Base-by-base conservation (phyloP, 441 rosid genomes). In the Manihot esculenta region DNA sequence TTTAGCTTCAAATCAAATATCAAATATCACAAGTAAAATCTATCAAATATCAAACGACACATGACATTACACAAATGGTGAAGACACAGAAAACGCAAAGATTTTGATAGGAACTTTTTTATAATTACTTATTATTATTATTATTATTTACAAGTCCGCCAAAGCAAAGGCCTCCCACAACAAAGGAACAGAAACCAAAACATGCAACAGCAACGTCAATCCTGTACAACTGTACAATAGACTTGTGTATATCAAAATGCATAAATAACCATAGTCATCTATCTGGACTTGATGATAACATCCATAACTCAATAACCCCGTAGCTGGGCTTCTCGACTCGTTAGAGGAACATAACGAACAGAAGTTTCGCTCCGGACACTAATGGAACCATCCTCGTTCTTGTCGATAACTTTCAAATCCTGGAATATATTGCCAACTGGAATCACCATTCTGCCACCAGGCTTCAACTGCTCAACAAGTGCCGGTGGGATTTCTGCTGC, bases 391-490 rank as follows among this genome's bases (percentile, higher is more conserved):
- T 90, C 94, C 66, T 78, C 70, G 33, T 74, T 79, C 81, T 94
- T 94, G 47, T 87, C 92, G n/a, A 92, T 79, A 7, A 94, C 92
- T 78, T 88, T 80, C 79, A 92, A 68, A 66, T 89, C 97, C 77
- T 92, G 97, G 66, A 85, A 88, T 48, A 89, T 72, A 56, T 88
- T 84, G 35, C 97, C 97, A 13, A 92, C 99, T 0, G 98, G 99
- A 62, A 94, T 94, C 74, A 94, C 98, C 89, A 94, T 83, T 73
- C 96, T 79, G 57, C 99, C 98, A 56, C 99, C 97, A 0, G 99
- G 96, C 81, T 92, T 94, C 82, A 92, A 69, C 66, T 94, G 97
- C 59, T 94, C 92, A 41, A 92, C 77, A 48, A 94, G 93, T 20
- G 96, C 72, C 74, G 81, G 71, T 1, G 97, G 99, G 48, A 94